Evolutionary conservation across 140 eudicot species (phyloP).

Genomic region (Anethum foeniculum): DNA sequence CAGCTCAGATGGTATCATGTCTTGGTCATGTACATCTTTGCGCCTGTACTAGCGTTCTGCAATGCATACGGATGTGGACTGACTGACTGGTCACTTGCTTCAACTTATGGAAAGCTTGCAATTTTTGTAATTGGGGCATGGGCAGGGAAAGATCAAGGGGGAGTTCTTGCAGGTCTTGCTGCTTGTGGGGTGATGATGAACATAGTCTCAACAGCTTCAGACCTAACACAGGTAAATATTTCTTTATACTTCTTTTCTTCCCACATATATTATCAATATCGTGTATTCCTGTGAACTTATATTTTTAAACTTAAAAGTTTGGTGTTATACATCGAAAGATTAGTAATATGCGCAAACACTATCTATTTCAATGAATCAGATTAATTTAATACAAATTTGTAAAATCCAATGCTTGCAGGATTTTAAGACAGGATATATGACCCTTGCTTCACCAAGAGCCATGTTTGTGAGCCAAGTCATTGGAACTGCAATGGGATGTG

Average conservation of each 20-base stretch:
- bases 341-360: background rate
- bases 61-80: slow-evolving; percentile 19
- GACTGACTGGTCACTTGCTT: slow-evolving; percentile 18
- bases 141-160: slow-evolving; percentile 14
- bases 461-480: slow-evolving; percentile 17
- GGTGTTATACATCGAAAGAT: background rate
- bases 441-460: slow-evolving; percentile 18
- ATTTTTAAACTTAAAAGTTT: background rate
- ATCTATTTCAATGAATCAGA: background rate
- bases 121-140: slow-evolving; percentile 12
- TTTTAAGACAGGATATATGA: slow-evolving; percentile 19
- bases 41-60: slow-evolving; percentile 17
- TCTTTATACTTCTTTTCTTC: background rate
- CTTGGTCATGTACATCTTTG: slow-evolving; percentile 12
- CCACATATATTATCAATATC: background rate
- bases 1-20: slow-evolving; percentile 20
- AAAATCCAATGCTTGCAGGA: background rate
- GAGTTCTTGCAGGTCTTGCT: slow-evolving; percentile 16
- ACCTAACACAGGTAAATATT: slow-evolving; percentile 7
- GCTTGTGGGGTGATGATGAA: slow-evolving; percentile 22
- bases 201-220: slow-evolving; percentile 15
- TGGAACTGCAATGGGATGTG: slow-evolving; percentile 16
- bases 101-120: slow-evolving; percentile 18
- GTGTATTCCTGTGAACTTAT: background rate
- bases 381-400: background rate